phyloP scores from a whole-genome alignment of 176 grass and related monocot genomes.

The Coix lacrymajobi region DNA sequence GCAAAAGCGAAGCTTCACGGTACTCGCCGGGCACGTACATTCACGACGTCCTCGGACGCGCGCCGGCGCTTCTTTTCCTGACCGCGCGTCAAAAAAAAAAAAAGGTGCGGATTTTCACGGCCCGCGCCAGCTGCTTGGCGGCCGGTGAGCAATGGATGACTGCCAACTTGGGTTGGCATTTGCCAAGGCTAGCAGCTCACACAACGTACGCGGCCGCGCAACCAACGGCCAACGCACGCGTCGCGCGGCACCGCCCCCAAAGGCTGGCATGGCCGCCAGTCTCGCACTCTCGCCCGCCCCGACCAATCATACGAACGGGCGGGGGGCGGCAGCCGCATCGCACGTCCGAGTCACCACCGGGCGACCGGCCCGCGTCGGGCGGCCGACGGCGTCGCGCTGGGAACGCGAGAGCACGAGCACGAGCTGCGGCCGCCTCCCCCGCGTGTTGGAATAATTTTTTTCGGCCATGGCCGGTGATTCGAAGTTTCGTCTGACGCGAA shows the following conservation, averaged over 20 bases:
- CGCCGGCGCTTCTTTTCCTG: neutral
- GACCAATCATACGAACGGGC: neutral
- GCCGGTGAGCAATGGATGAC: neutral
- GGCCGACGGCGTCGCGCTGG: conserved; percentile 1
- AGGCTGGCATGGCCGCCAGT: neutral
- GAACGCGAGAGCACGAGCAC: neutral
- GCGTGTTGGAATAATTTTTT: conserved; percentile 9
- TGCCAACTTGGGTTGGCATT: neutral
- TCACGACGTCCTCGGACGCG: neutral
- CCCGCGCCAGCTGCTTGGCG: neutral
- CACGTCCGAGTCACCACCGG: neutral
- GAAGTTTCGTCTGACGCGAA: conserved; percentile 37
- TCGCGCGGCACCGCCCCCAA: neutral
- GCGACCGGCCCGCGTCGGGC: neutral
- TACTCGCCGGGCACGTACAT: neutral
- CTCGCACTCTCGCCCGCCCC: neutral
- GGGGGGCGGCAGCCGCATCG: neutral
- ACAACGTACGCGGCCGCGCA: neutral
- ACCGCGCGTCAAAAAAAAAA: neutral
- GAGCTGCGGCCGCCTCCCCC: neutral
- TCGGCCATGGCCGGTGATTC: conserved; percentile 3
- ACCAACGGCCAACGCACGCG: conserved; percentile 10
- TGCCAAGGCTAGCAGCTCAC: neutral
- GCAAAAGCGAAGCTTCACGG: conserved; percentile 39
- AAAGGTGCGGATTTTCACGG: conserved; percentile 1